These are phyloP conservation scores for Cryptosporidium sp. DNA, from an alignment of 169 alveolate species.

Conservation along the genomic window DNA sequence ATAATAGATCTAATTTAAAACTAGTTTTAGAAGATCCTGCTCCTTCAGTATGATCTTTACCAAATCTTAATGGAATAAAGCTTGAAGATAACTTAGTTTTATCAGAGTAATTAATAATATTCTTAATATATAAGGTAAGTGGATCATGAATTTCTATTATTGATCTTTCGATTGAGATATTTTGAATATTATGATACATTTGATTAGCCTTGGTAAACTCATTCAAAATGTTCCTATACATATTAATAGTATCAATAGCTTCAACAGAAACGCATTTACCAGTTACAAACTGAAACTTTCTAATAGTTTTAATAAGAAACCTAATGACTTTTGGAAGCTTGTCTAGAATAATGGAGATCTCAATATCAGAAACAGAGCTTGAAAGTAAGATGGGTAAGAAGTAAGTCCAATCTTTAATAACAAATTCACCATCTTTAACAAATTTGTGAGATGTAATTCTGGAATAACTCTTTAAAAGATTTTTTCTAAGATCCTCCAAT, in stretches of 20 bases:
- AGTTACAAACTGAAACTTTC: constrained; percentile 24
- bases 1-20: neutral
- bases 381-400: constrained; percentile 49
- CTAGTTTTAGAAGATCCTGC: neutral
- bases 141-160: constrained; percentile 38
- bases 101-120: neutral
- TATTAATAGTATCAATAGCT: constrained; percentile 15
- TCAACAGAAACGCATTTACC: constrained; percentile 20
- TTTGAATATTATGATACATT: neutral
- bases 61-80: constrained; percentile 44
- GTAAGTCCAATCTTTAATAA: constrained; percentile 38
- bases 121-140: constrained; percentile 38
- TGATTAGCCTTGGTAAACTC: neutral
- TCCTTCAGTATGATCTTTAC: neutral
- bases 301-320: constrained; percentile 42
- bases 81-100: constrained; percentile 15
- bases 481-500: neutral
- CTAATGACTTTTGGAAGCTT: constrained; percentile 18
- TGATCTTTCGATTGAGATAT: neutral
- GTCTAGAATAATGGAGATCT: constrained; percentile 25
- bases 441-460: constrained; percentile 6
- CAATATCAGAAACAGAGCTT: constrained; percentile 17
- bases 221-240: constrained; percentile 11
- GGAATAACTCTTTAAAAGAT: constrained; percentile 6
- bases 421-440: constrained; percentile 32